A percentile compares a stretch with the other conserved stretches of the same genome.
Evolutionary conservation across 2,329 filamentous ascomycete species (phyloP).

Genomic region (Microsporum audouinii): DNA sequence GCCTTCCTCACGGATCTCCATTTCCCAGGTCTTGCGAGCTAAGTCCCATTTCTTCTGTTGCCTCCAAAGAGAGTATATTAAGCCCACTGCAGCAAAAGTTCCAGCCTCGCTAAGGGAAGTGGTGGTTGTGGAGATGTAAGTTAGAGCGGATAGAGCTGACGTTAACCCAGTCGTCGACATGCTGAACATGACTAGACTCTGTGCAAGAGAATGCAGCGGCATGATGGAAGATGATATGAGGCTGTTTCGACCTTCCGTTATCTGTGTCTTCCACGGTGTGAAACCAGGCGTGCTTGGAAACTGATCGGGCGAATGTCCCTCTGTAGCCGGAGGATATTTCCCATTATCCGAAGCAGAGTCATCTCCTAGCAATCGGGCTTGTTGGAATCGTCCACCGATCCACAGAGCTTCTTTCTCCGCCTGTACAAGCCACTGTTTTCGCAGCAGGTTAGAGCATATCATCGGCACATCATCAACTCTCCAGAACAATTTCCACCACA

Average conservation of each 20-base stretch:
- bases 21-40: conserved; percentile 42
- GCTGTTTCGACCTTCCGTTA: conserved; percentile 57
- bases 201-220: conserved; percentile 59
- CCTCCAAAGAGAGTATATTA: conserved; percentile 46
- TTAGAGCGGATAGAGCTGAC: conserved; percentile 43
- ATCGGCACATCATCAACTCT: conserved; percentile 82
- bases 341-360: not conserved
- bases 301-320: not conserved
- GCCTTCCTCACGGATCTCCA: conserved; percentile 46
- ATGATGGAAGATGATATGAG: conserved; percentile 57
- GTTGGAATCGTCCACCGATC: conserved; percentile 63
- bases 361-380: conserved; percentile 43
- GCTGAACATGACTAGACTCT: conserved; percentile 63
- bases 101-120: conserved; percentile 47
- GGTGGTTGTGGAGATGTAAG: conserved; percentile 43
- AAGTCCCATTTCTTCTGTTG: conserved; percentile 50
- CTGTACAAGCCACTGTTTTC: conserved; percentile 61
- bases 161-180: conserved; percentile 59
- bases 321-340: not conserved
- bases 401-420: conserved; percentile 76
- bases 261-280: conserved; percentile 57
- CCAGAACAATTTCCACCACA: conserved; percentile 96
- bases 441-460: conserved; percentile 67
- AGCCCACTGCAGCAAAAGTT: conserved; percentile 47
- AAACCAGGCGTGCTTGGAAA: not conserved